These are phyloP conservation scores for Capsella rubella DNA, from an alignment of 441 rosid genomes.

Conservation along the genomic window DNA sequence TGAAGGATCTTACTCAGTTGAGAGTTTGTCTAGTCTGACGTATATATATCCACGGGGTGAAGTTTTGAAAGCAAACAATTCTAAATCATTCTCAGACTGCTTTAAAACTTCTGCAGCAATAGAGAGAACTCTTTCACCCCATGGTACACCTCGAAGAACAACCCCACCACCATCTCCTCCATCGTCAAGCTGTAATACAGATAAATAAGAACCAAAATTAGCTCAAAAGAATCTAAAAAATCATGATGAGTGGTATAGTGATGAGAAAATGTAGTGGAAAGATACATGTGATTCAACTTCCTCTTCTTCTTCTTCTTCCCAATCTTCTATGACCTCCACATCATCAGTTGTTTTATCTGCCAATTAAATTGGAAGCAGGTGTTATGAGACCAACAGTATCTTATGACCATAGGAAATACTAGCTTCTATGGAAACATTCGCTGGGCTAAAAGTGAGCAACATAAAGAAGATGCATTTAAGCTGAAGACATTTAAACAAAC, in stretches of 20 bases:
- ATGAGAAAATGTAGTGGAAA: neutral
- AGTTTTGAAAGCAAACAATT: conserved; percentile 80
- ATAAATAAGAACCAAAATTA: neutral
- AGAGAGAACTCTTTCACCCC: conserved; percentile 81
- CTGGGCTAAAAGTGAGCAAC: conserved; percentile 1
- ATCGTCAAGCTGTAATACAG: conserved; percentile 65
- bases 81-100: conserved; percentile 58
- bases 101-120: conserved; percentile 66
- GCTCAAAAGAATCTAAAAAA: conserved; percentile 22
- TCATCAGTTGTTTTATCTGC: conserved; percentile 61
- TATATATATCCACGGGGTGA: conserved; percentile 82
- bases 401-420: neutral
- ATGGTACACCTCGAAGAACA: conserved; percentile 68
- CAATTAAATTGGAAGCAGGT: conserved; percentile 18
- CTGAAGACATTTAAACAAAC: conserved; percentile 48
- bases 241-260: conserved; percentile 5
- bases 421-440: conserved; percentile 24
- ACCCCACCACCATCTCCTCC: conserved; percentile 96
- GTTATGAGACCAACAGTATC: conserved; percentile 26
- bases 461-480: neutral
- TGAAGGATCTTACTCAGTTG: conserved; percentile 60
- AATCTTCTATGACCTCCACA: conserved; percentile 61
- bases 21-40: conserved; percentile 79
- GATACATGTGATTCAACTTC: conserved; percentile 67
- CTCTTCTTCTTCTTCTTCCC: conserved; percentile 82